A percentile compares a stretch with the other conserved stretches of the same genome.
phyloP scores from a whole-genome alignment of 2,329 filamentous ascomycete genomes.

The Trichophyton equinum region DNA sequence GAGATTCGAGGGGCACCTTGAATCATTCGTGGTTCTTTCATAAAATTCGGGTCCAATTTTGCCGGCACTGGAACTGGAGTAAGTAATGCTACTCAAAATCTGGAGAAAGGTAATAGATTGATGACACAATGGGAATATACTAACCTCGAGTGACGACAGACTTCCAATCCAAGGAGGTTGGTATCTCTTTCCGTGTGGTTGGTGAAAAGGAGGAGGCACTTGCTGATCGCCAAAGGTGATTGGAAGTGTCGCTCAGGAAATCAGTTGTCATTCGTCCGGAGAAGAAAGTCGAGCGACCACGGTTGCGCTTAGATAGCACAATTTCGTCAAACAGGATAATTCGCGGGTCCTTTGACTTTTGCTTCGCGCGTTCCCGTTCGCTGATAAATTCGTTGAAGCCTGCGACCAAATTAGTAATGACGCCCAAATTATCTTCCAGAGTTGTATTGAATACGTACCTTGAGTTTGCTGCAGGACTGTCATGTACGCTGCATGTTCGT shows the following conservation, averaged over 20 bases:
- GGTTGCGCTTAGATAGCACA: constrained; percentile 51
- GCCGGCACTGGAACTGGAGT: constrained; percentile 55
- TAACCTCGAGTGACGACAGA: constrained; percentile 39
- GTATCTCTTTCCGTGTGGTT: constrained; percentile 36
- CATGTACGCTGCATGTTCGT: constrained; percentile 53
- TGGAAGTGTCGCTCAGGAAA: constrained; percentile 50
- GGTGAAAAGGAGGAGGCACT: constrained; percentile 45
- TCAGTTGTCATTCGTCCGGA: constrained; percentile 38
- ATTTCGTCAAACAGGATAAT: constrained; percentile 54
- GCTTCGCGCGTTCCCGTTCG: constrained; percentile 45
- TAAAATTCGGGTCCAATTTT: constrained; percentile 70
- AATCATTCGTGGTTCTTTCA: constrained; percentile 84
- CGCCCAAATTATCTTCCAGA: neutral
- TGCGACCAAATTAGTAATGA: constrained; percentile 17
- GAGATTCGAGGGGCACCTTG: constrained; percentile 65
- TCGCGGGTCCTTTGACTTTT: constrained; percentile 40
- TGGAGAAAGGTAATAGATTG: constrained; percentile 25
- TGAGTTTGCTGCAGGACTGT: constrained; percentile 52
- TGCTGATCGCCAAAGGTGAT: constrained; percentile 53
- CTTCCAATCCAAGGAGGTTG: constrained; percentile 39
- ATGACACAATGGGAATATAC: constrained; percentile 8
- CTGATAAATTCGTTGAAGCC: constrained; percentile 54
- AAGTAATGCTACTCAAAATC: neutral
- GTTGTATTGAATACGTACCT: constrained; percentile 26
- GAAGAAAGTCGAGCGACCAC: constrained; percentile 47